A percentile compares a stretch with the other conserved stretches of the same genome.
Conservation (phyloP, 257 asterid species). For the Solanum pinnatisectum region DNA sequence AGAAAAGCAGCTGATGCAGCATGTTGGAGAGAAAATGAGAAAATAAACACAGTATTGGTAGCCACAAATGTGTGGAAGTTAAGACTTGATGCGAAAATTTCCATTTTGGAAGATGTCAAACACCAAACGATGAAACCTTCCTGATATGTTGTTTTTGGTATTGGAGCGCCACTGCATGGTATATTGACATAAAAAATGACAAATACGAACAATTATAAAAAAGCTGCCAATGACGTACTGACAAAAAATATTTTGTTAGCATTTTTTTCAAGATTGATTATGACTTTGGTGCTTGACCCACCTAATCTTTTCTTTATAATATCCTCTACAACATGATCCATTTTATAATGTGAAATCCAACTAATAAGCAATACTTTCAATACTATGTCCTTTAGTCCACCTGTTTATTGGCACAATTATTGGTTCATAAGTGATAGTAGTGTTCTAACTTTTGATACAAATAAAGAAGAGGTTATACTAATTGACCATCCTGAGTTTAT, state of each 20-base stretch:
- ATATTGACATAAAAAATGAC: neutral
- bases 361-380: no score
- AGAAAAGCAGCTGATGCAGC: neutral
- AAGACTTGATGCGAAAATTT: neutral
- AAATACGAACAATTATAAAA: neutral
- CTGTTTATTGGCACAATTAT: no score
- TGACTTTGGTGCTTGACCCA: no score
- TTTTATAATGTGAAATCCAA: no score
- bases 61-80: conserved; percentile 1
- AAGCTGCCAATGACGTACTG: neutral
- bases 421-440: no score
- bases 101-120: conserved; percentile 9
- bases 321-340: no score
- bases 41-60: neutral
- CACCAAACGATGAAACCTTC: neutral
- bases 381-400: no score
- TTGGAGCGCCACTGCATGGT: neutral
- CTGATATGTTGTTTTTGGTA: neutral
- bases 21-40: conserved; percentile 10
- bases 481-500: no score
- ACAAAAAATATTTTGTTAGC: neutral
- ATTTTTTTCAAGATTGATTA: no score
- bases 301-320: no score
- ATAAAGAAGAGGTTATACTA: no score
- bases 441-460: no score